Evolutionary conservation across 129 eudicot species (phyloP).

Genomic region (Logfia minima): DNA sequence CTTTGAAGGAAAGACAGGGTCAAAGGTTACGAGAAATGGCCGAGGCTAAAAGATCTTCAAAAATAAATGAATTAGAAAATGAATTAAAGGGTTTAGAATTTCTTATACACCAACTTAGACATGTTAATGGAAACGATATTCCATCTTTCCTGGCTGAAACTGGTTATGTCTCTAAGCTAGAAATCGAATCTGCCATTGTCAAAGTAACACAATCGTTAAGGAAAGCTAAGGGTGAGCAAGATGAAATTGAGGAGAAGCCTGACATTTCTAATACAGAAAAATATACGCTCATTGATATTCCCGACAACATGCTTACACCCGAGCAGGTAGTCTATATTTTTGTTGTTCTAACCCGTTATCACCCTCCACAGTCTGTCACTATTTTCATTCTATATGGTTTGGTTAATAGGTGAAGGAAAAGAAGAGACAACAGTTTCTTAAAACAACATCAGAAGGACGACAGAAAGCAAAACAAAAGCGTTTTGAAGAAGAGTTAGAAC

Average conservation of each 20-base stretch:
- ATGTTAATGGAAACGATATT: slow-evolving; percentile 57
- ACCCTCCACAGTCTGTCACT: neutral
- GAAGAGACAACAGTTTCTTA: slow-evolving; percentile 83
- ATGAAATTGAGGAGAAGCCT: slow-evolving; percentile 68
- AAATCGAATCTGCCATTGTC: slow-evolving; percentile 61
- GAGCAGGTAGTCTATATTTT: slow-evolving; percentile 62
- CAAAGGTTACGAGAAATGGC: slow-evolving; percentile 98
- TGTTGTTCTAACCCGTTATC: neutral
- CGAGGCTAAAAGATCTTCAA: slow-evolving; percentile 81
- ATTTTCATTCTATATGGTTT: slow-evolving; percentile 13
- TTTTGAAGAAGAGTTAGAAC: slow-evolving; percentile 73
- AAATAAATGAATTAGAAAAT: slow-evolving; percentile 83
- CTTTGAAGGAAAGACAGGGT: slow-evolving; percentile 83
- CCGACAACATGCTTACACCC: slow-evolving; percentile 79
- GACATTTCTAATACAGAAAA: slow-evolving; percentile 62
- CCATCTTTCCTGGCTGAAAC: slow-evolving; percentile 64
- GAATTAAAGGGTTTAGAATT: slow-evolving; percentile 78
- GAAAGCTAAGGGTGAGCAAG: slow-evolving; percentile 83
- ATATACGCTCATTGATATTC: slow-evolving; percentile 71
- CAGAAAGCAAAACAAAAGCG: slow-evolving; percentile 95
- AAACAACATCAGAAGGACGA: slow-evolving; percentile 95
- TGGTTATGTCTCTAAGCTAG: slow-evolving; percentile 72
- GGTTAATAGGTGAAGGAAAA: slow-evolving; percentile 74
- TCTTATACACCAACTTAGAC: slow-evolving; percentile 64
- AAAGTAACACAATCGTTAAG: slow-evolving; percentile 77